Evolutionary conservation across 2,329 filamentous ascomycete genomes (phyloP).

Genomic region (Trichoderma pleuroti): DNA sequence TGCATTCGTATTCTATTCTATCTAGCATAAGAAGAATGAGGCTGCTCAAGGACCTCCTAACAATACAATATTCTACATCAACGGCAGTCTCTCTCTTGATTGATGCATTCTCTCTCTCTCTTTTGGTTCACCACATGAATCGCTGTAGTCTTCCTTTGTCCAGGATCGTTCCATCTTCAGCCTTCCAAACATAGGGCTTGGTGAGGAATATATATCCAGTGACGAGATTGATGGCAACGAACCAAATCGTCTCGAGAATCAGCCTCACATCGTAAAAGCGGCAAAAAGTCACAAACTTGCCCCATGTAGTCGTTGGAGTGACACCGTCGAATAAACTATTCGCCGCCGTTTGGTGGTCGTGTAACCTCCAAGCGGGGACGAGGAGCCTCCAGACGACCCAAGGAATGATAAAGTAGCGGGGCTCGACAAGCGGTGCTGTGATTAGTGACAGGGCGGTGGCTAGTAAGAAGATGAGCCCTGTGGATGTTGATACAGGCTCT

Average conservation of each 20-base stretch:
- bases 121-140: slow-evolving; percentile 69
- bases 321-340: background rate
- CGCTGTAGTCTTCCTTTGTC: slow-evolving; percentile 62
- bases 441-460: slow-evolving; percentile 75
- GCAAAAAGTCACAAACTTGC: slow-evolving; percentile 15
- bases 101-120: background rate
- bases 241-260: slow-evolving; percentile 64
- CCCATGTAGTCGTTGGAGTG: background rate
- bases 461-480: slow-evolving; percentile 56
- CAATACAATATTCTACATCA: background rate
- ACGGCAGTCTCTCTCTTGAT: background rate
- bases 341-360: slow-evolving; percentile 21
- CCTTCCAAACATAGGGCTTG: slow-evolving; percentile 64
- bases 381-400: slow-evolving; percentile 92
- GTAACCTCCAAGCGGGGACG: slow-evolving; percentile 52
- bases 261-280: slow-evolving; percentile 45
- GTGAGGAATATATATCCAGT: slow-evolving; percentile 71
- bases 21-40: slow-evolving; percentile 7
- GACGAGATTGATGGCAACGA: slow-evolving; percentile 58
- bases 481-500: slow-evolving; percentile 44
- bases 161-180: slow-evolving; percentile 48
- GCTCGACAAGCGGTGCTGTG: slow-evolving; percentile 89
- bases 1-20: background rate
- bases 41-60: background rate
- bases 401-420: slow-evolving; percentile 91